These are phyloP conservation scores for Neurospora sp. DNA, from an alignment of 495 filamentous ascomycete genomes.

Conservation along the genomic window DNA sequence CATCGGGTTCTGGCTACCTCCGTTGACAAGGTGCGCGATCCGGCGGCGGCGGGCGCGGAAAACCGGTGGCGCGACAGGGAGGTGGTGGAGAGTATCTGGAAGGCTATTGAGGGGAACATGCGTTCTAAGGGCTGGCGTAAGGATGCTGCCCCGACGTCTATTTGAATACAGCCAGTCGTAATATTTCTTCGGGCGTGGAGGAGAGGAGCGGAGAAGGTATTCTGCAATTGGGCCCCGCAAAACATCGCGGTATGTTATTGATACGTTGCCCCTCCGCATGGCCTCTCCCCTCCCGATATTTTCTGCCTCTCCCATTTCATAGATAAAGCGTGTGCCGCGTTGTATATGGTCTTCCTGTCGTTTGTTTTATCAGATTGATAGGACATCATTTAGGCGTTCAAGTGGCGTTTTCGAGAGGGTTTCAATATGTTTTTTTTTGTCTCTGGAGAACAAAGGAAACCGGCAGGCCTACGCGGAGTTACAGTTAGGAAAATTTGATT, in stretches of 20 bases:
- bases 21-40: conserved; percentile 72
- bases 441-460: neutral
- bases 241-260: neutral
- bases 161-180: conserved; percentile 15
- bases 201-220: neutral
- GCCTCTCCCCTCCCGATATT: neutral
- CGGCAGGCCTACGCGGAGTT: neutral
- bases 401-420: neutral
- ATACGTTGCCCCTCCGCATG: neutral
- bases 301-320: neutral
- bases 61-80: conserved; percentile 86
- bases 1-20: conserved; percentile 62
- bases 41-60: conserved; percentile 35
- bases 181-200: neutral
- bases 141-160: conserved; percentile 46
- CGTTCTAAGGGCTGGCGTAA: conserved; percentile 69
- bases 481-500: neutral
- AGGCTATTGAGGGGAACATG: conserved; percentile 82
- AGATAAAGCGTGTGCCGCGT: neutral
- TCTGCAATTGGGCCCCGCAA: neutral
- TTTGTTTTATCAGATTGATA: neutral
- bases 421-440: neutral
- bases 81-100: conserved; percentile 90
- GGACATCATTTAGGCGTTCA: neutral
- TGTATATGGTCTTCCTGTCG: neutral